Evolutionary conservation across 2,329 filamentous ascomycete species (phyloP).

Genomic region (Calonectria honghensis): DNA sequence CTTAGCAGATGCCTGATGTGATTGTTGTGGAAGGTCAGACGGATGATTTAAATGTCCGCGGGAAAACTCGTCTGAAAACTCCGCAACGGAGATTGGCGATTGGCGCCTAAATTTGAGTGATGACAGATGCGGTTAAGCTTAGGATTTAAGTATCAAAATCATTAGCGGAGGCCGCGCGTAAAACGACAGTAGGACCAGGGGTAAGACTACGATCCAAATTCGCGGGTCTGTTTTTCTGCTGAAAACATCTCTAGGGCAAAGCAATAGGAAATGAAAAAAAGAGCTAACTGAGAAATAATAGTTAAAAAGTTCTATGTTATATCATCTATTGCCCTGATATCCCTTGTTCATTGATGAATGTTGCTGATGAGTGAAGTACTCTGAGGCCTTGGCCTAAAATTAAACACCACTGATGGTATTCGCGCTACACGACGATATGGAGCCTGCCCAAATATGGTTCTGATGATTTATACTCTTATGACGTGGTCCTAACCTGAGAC

Average conservation of each 20-base stretch:
- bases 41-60: neutral
- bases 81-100: neutral
- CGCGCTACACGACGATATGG: neutral
- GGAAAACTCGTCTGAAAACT: no score
- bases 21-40: no score
- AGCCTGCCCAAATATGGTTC: neutral
- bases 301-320: no score
- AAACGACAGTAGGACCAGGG: slow-evolving; percentile 13
- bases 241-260: neutral
- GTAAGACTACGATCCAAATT: neutral
- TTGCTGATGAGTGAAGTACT: neutral
- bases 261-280: neutral
- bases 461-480: neutral
- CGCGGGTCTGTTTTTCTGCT: no score
- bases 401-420: neutral
- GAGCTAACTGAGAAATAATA: no score
- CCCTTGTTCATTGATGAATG: neutral
- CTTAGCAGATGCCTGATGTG: neutral
- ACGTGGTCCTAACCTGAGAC: neutral
- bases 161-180: slow-evolving; percentile 22
- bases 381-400: neutral
- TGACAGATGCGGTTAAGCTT: slow-evolving; percentile 19
- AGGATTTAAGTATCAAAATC: slow-evolving; percentile 29
- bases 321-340: neutral
- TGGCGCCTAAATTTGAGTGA: neutral